Percentiles rank a stretch among this genome's conserved stretches.
Evolutionary conservation across 176 grass and related monocot genomes (phyloP).

Genomic region (Phyllostachys edulis): DNA sequence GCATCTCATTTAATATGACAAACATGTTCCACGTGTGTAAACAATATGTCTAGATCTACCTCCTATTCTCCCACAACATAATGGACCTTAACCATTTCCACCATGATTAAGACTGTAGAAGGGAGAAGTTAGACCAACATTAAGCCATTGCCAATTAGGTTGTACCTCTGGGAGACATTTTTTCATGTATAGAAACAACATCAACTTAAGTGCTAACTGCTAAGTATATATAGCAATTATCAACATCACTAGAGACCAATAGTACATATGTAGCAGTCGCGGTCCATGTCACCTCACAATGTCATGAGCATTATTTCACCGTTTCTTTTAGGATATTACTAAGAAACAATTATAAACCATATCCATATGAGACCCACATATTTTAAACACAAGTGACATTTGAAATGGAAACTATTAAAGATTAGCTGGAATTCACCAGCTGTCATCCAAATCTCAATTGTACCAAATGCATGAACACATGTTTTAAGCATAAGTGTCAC

Average conservation of each 20-base stretch:
- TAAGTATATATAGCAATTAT: neutral
- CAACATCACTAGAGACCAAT: neutral
- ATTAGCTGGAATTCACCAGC: neutral
- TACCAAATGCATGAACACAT: neutral
- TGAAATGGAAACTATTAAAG: neutral
- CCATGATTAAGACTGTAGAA: neutral
- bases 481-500: neutral
- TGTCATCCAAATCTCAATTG: neutral
- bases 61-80: neutral
- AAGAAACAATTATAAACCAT: slow-evolving; percentile 26
- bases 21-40: neutral
- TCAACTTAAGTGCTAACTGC: slow-evolving; percentile 10
- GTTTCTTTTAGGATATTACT: neutral
- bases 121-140: neutral
- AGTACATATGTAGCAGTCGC: neutral
- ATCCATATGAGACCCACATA: neutral
- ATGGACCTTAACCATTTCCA: slow-evolving; percentile 14
- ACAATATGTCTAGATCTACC: neutral
- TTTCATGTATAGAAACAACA: slow-evolving; percentile 27
- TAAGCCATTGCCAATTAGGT: neutral
- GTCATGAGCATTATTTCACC: neutral
- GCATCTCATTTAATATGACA: slow-evolving; percentile 14
- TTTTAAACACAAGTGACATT: neutral
- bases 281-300: neutral
- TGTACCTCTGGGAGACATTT: neutral